Conservation (phyloP, 371 early-diverging fungal genomes). For the Coemansia sp. region DNA sequence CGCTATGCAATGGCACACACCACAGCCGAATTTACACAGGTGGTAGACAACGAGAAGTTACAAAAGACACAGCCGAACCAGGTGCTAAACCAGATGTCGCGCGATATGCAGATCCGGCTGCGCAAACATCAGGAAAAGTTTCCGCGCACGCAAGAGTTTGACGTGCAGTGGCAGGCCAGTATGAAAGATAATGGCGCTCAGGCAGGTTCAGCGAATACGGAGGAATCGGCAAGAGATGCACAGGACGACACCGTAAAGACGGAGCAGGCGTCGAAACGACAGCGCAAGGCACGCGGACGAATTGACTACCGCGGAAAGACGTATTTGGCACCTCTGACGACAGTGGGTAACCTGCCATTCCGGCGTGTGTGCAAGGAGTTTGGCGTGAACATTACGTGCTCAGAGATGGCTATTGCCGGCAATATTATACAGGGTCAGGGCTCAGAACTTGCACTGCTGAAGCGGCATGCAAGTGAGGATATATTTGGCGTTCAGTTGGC, state of each 20-base stretch:
- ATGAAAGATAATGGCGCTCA: not conserved
- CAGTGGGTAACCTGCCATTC: slow-evolving; percentile 97
- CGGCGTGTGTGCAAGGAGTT: slow-evolving; percentile 87
- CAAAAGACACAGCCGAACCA: slow-evolving; percentile 11
- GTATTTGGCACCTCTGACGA: slow-evolving; percentile 95
- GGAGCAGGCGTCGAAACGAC: slow-evolving; percentile 36
- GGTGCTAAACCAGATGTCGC: slow-evolving; percentile 49
- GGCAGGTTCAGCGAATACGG: not conserved
- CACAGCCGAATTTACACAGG: slow-evolving; percentile 32
- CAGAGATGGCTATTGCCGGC: slow-evolving; percentile 89
- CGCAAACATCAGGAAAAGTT: slow-evolving; percentile 50
- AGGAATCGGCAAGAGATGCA: not conserved
- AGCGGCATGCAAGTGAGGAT: slow-evolving; percentile 84
- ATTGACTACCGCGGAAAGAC: slow-evolving; percentile 84
- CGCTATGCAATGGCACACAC: slow-evolving; percentile 73
- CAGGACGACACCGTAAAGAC: slow-evolving; percentile 6
- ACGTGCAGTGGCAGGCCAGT: slow-evolving; percentile 9
- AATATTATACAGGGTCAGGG: slow-evolving; percentile 72
- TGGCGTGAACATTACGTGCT: slow-evolving; percentile 96
- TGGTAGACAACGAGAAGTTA: slow-evolving; percentile 54
- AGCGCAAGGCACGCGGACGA: slow-evolving; percentile 13
- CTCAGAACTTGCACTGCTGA: slow-evolving; percentile 74
- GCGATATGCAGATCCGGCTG: slow-evolving; percentile 56
- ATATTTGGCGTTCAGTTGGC: slow-evolving; percentile 92
- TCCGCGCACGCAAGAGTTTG: slow-evolving; percentile 24